phyloP scores from a whole-genome alignment of 805 yeast species.

The Metschnikowia dekortorum region DNA sequence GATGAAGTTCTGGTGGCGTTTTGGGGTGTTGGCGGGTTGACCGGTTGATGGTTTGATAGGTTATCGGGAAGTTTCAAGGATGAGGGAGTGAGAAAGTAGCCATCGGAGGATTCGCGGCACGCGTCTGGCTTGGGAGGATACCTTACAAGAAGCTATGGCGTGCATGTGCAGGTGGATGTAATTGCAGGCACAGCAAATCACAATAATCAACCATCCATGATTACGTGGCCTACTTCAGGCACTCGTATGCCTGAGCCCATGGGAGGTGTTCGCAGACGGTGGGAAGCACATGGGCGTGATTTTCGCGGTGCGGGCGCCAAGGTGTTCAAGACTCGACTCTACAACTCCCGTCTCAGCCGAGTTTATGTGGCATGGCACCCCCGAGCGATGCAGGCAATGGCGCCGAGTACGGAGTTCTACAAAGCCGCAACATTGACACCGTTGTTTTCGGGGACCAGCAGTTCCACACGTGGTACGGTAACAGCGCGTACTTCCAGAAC shows the following conservation, averaged over 20 bases:
- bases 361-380: constrained; percentile 1
- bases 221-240: too few relatives aligned
- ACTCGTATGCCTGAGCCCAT: too few relatives aligned
- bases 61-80: too few relatives aligned
- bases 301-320: not conserved
- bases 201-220: not conserved
- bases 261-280: too few relatives aligned
- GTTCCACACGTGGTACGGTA: constrained; percentile 85
- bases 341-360: not conserved
- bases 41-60: too few relatives aligned
- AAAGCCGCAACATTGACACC: constrained; percentile 55
- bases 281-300: not conserved
- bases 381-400: constrained; percentile 1
- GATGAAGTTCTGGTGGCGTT: too few relatives aligned
- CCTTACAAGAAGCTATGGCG: too few relatives aligned
- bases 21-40: too few relatives aligned
- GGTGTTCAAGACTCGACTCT: not conserved
- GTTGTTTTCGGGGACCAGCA: constrained; percentile 66
- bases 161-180: not conserved
- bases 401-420: constrained; percentile 53
- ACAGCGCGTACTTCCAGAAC: constrained; percentile 62
- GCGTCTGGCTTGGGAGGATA: not conserved
- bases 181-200: not conserved
- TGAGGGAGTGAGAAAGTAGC: not conserved
- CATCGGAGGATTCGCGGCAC: not conserved